Evolutionary conservation across 108 stramenopile genomes (phyloP).

Genomic region (Cyclostephanos invisitatus): DNA sequence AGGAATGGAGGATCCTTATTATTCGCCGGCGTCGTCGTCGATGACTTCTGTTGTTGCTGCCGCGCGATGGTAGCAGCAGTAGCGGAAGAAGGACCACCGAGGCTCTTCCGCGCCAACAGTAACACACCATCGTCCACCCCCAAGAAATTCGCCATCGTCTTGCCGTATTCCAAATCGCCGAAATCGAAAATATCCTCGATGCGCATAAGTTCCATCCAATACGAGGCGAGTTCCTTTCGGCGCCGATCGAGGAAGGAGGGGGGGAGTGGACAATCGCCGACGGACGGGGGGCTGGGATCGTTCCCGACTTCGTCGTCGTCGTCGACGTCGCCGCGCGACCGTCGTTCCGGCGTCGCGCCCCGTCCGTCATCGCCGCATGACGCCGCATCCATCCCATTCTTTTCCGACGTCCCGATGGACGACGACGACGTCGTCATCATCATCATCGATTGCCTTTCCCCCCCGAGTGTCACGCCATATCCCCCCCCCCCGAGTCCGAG

Average conservation of each 20-base stretch:
- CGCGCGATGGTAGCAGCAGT: not conserved
- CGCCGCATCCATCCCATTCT: not conserved
- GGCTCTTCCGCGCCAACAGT: slow-evolving; percentile 3
- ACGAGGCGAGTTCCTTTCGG: slow-evolving; percentile 28
- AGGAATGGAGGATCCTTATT: not conserved
- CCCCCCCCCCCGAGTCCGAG: slow-evolving; percentile 16
- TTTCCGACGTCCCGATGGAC: not conserved
- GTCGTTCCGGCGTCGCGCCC: too few relatives aligned
- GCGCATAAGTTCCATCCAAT: slow-evolving; percentile 34
- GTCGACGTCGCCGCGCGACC: too few relatives aligned
- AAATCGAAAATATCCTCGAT: slow-evolving; percentile 52
- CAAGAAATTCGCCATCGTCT: slow-evolving; percentile 40
- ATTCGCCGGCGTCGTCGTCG: not conserved
- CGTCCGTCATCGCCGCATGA: too few relatives aligned
- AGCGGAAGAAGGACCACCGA: not conserved
- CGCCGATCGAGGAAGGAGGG: slow-evolving; percentile 37
- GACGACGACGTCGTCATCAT: not conserved
- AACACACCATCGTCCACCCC: slow-evolving; percentile 29
- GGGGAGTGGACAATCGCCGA: slow-evolving; percentile 19
- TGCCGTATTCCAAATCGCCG: slow-evolving; percentile 28
- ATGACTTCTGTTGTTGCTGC: slow-evolving; percentile 2
- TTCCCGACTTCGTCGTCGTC: not conserved
- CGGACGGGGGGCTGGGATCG: not conserved
- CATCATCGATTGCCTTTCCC: too few relatives aligned
- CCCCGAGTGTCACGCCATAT: not conserved